Evolutionary conservation across 2,329 filamentous ascomycete genomes (phyloP).

Genomic region (Aspergillus arachidicola): DNA sequence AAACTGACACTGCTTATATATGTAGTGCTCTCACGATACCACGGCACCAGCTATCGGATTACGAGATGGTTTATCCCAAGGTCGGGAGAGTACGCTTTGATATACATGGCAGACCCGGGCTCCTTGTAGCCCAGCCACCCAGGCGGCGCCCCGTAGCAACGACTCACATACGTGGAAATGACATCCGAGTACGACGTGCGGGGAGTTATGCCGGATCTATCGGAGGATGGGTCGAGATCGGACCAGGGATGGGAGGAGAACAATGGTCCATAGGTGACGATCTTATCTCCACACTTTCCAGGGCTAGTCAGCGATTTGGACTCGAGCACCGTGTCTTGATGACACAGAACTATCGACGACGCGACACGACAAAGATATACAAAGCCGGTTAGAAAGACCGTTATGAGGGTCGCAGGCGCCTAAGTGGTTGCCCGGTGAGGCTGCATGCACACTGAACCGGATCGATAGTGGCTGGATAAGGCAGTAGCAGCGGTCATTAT

Average conservation of each 20-base stretch:
- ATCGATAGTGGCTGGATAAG: conserved; percentile 3
- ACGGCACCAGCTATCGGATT: not conserved
- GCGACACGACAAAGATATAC: not conserved
- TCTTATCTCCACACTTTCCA: not conserved
- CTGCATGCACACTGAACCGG: not conserved
- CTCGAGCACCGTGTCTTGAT: not conserved
- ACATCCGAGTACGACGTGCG: not conserved
- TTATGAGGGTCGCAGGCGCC: not conserved
- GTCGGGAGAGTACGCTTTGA: not conserved
- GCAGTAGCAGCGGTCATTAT: not conserved
- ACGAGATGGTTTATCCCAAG: not conserved
- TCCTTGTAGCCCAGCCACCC: not conserved
- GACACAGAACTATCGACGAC: not conserved
- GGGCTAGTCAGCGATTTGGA: not conserved
- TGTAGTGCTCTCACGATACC: not conserved
- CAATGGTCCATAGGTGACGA: not conserved
- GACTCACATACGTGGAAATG: conserved; percentile 1
- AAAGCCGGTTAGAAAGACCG: not conserved
- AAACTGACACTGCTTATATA: not conserved
- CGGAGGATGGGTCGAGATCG: not conserved
- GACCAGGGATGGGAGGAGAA: not conserved
- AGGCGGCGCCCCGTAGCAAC: not conserved
- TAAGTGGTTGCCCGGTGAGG: not conserved
- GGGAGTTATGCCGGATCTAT: conserved; percentile 2
- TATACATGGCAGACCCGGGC: not conserved